Evolutionary conservation across 768 basidiomycete species (phyloP).

Genomic region (Agrocybe praecox): DNA sequence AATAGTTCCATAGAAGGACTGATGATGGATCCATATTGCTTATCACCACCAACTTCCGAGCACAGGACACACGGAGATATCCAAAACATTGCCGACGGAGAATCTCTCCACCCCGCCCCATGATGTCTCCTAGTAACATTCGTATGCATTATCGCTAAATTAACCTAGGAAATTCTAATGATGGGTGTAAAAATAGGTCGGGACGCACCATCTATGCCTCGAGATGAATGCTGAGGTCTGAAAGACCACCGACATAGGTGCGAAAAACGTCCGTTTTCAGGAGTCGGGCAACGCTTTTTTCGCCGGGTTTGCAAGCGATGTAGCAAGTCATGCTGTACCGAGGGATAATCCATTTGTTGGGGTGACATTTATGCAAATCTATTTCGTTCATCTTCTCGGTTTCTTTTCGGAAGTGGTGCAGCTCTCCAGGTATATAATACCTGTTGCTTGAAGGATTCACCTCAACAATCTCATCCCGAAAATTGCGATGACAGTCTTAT

Average conservation of each 20-base stretch:
- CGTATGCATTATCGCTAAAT: background rate
- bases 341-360: background rate
- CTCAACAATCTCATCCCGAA: background rate
- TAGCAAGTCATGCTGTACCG: background rate
- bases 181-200: background rate
- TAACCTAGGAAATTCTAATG: background rate
- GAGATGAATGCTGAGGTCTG: background rate
- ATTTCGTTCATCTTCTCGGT: constrained; percentile 3
- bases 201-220: background rate
- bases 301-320: background rate
- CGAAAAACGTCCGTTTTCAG: constrained; percentile 29
- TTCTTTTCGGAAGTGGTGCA: constrained; percentile 2
- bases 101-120: background rate
- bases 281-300: background rate
- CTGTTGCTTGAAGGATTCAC: background rate
- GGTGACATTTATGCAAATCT: background rate
- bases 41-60: background rate
- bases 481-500: constrained; percentile 5
- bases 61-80: background rate
- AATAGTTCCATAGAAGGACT: background rate
- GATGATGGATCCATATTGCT: background rate
- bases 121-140: background rate
- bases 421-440: constrained; percentile 4
- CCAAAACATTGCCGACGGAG: background rate
- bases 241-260: constrained; percentile 10